Conservation (phyloP, 2,329 filamentous ascomycete genomes). For the Ceratocystis diversiconidia region DNA sequence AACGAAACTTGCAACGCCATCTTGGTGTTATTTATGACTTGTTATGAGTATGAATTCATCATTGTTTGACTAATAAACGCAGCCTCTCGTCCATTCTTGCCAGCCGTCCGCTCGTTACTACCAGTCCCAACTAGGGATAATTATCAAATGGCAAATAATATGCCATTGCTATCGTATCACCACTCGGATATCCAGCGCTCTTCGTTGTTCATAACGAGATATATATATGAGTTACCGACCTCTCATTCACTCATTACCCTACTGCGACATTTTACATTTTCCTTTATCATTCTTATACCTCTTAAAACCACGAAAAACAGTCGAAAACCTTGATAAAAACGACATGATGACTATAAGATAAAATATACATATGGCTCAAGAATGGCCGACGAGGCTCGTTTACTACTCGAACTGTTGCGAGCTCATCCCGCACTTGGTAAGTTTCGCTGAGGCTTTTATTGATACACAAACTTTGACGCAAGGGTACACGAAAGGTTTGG, state of each 20-base stretch:
- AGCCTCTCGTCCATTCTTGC: neutral
- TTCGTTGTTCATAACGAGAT: no score
- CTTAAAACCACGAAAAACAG: slow-evolving; percentile 16
- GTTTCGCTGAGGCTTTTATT: neutral
- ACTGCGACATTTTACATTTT: slow-evolving; percentile 21
- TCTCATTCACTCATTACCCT: slow-evolving; percentile 25
- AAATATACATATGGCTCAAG: slow-evolving; percentile 10
- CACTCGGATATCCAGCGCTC: slow-evolving; percentile 14
- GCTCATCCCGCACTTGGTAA: neutral
- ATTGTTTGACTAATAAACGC: slow-evolving; percentile 5
- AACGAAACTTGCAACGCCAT: neutral
- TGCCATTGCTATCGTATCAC: slow-evolving; percentile 6
- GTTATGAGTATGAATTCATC: neutral
- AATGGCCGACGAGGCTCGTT: slow-evolving; percentile 1
- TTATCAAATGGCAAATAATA: neutral
- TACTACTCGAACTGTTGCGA: neutral
- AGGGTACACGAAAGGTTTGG: neutral
- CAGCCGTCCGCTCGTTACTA: slow-evolving; percentile 4
- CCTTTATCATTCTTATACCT: slow-evolving; percentile 19
- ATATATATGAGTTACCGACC: slow-evolving; percentile 20
- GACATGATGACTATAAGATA: neutral
- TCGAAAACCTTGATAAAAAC: slow-evolving; percentile 15
- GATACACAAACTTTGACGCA: neutral
- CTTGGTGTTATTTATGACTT: neutral
- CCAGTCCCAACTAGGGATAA: slow-evolving; percentile 1